phyloP scores from a whole-genome alignment of 1,284 basidiomycete species.

The Moesziomyces aphidis region DNA sequence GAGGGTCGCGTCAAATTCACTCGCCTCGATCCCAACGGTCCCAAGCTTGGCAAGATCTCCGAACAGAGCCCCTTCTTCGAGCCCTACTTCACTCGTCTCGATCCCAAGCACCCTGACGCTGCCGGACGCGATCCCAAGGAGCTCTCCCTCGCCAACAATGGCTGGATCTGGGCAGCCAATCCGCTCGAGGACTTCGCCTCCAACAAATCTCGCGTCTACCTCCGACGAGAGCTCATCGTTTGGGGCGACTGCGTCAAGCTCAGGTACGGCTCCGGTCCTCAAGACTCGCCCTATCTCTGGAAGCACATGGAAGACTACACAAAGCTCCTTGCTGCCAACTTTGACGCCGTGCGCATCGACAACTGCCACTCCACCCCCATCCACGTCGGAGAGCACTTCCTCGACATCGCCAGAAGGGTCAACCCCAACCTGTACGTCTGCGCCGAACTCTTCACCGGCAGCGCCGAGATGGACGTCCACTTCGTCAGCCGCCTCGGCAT shows the following conservation, averaged over 20 bases:
- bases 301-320: conserved; percentile 83
- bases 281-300: conserved; percentile 94
- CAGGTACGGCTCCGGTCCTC: conserved; percentile 75
- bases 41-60: conserved; percentile 56
- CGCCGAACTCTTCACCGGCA: conserved; percentile 96
- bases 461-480: conserved; percentile 78
- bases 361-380: conserved; percentile 98
- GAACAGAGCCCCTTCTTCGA: conserved; percentile 54
- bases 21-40: conserved; percentile 56
- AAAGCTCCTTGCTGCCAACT: conserved; percentile 79
- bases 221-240: conserved; percentile 93
- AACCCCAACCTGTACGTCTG: conserved; percentile 94
- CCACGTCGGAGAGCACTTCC: conserved; percentile 88
- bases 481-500: conserved; percentile 64
- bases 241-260: conserved; percentile 99
- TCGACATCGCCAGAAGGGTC: conserved; percentile 87
- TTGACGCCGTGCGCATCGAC: conserved; percentile 96
- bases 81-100: conserved; percentile 61
- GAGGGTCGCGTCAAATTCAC: conserved; percentile 56
- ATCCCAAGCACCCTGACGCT: conserved; percentile 50
- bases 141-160: conserved; percentile 89
- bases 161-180: conserved; percentile 98
- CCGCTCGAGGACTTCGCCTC: conserved; percentile 94
- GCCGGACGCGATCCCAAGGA: conserved; percentile 74
- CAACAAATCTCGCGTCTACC: conserved; percentile 93